A percentile compares a stretch with the other conserved stretches of the same genome.
phyloP scores from a whole-genome alignment of 164 flowering plant genomes.

The Kalanchoe fedtschenkoi region DNA sequence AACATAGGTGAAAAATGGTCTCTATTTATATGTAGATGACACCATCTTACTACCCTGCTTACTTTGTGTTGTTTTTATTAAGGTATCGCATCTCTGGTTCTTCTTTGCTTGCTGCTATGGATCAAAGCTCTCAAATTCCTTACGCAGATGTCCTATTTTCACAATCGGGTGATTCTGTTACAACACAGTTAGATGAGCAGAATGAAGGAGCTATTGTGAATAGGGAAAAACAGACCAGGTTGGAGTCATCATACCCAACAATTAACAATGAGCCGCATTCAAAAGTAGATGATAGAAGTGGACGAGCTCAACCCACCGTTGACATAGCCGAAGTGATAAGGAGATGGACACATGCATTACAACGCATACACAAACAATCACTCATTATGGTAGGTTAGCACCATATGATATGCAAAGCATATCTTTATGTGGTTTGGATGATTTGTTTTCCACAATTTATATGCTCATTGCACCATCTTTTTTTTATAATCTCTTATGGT shows the following conservation, averaged over 20 bases:
- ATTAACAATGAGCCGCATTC: slow-evolving; percentile 42
- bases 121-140: slow-evolving; percentile 81
- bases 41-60: not conserved
- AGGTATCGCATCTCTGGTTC: slow-evolving; percentile 99
- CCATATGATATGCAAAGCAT: not conserved
- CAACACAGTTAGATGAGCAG: slow-evolving; percentile 32
- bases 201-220: slow-evolving; percentile 32
- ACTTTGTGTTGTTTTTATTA: slow-evolving; percentile 9
- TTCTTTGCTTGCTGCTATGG: slow-evolving; percentile 95
- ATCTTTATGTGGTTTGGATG: too few species aligned
- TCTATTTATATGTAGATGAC: not conserved
- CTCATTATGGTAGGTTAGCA: slow-evolving; percentile 43
- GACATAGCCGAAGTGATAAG: slow-evolving; percentile 94
- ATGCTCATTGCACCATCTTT: not conserved
- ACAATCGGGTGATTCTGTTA: slow-evolving; percentile 32
- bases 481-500: not conserved
- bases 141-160: slow-evolving; percentile 34
- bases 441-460: too few species aligned
- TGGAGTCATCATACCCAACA: slow-evolving; percentile 31
- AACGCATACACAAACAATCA: slow-evolving; percentile 91
- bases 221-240: slow-evolving; percentile 27
- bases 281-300: slow-evolving; percentile 70
- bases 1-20: slow-evolving; percentile 61
- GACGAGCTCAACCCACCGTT: slow-evolving; percentile 74
- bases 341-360: slow-evolving; percentile 97